Base-by-base conservation (phyloP, 805 yeast genomes). In the Metschnikowia chrysomelidarum region DNA sequence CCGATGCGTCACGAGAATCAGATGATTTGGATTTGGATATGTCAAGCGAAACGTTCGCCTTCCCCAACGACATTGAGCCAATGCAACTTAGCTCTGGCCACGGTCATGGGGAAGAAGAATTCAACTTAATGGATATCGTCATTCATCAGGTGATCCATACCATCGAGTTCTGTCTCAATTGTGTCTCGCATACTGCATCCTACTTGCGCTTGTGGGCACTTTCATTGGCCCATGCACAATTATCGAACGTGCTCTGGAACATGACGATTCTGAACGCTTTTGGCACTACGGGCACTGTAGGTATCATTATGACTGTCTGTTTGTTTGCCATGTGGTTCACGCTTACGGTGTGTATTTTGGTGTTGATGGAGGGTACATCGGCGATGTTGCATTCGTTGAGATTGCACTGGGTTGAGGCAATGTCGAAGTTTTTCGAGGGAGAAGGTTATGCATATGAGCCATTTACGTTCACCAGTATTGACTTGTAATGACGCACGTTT, bases 301-400 rank as follows among this genome's bases (percentile, higher is more conserved):
- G 87, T 7, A 74, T 78, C 5, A 38, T 76, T 24, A 72, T 73
- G 73, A 73, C 80, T 2, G 78, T 80, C 13, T 56, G 75, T 18
- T 59, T 82, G 36, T 82, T 82, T 62, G 84, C 78, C 19, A 73
- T 82, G 77, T 82, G 89, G 89, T 82, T 82, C 57, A 71, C 74
- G 5, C 65, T 82, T 47, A 81, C 88, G 0, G 81, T 79, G 24
- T 71, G 78, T 47, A 78, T 82, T 26, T 64, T 82, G 54, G 88
- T 82, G 30, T 67, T 80, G 31, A 82, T 82, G 89, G 89, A 82
- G 61, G 89, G 89, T 38, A 82, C 88, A 0, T 80, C 87, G n/a
- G 88, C 88, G 14, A 82, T 82, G 89, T 66, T 82, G 51, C 89
- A 82, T 56, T 75, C 85, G 11, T 69, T 82, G 51, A 74, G 89